Conservation (phyloP, 176 grass and related monocot genomes). For the Cenchrus americanus region DNA sequence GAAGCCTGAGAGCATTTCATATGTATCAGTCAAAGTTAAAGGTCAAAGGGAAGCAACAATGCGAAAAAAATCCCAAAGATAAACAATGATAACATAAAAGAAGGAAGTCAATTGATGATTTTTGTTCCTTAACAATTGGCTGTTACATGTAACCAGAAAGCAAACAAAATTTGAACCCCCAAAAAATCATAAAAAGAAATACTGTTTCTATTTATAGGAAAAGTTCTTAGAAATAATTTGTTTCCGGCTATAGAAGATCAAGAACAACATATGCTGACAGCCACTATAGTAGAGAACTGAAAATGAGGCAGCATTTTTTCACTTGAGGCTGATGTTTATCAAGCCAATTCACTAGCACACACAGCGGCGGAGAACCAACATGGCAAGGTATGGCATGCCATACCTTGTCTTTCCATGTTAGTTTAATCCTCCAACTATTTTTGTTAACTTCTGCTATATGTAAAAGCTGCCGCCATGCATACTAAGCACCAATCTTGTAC, state of each 20-base stretch:
- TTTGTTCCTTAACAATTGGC: not conserved
- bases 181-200: not conserved
- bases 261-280: not conserved
- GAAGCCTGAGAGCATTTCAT: constrained; percentile 70
- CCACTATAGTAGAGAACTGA: not conserved
- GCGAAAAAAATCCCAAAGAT: not conserved
- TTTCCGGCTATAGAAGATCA: not conserved
- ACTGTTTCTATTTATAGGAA: not conserved
- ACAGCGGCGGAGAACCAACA: not conserved
- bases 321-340: not conserved
- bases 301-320: not conserved
- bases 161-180: not conserved
- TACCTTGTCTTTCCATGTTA: too few relatives aligned
- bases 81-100: constrained; percentile 6
- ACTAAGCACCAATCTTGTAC: too few relatives aligned
- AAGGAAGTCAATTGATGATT: not conserved
- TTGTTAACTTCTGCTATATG: too few relatives aligned
- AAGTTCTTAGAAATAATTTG: not conserved
- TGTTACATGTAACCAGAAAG: constrained; percentile 12
- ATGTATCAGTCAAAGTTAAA: constrained; percentile 31
- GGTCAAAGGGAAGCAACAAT: not conserved
- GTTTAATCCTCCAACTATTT: too few relatives aligned
- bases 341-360: not conserved
- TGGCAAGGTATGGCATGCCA: too few relatives aligned
- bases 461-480: too few relatives aligned